Conservation (phyloP, 2,329 filamentous ascomycete species). For the Seiridium cupressi region DNA sequence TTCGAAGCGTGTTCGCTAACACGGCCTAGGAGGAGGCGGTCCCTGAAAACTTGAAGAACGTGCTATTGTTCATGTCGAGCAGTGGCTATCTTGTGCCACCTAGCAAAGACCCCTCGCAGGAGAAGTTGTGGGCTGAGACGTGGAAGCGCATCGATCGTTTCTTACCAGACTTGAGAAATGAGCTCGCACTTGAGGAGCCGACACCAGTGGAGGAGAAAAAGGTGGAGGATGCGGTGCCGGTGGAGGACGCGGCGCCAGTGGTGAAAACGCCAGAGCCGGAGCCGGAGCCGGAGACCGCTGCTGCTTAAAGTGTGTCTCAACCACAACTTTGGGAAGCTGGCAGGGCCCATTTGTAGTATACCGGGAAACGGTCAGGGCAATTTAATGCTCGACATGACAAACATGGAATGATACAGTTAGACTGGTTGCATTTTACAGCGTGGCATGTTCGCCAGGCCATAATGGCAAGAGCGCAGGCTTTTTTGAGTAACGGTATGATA, state of each 20-base stretch:
- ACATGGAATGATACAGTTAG: not conserved
- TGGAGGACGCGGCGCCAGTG: not conserved
- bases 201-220: conserved; percentile 13
- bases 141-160: conserved; percentile 67
- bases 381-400: not conserved
- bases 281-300: conserved; percentile 1
- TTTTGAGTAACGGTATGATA: too few relatives aligned
- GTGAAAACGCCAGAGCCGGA: not conserved
- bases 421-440: not conserved
- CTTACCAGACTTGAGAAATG: conserved; percentile 56
- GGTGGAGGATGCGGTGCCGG: not conserved
- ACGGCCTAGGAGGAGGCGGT: conserved; percentile 80
- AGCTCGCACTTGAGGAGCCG: conserved; percentile 51
- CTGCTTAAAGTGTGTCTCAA: not conserved
- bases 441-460: too few relatives aligned
- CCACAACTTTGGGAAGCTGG: too few relatives aligned
- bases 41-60: conserved; percentile 92
- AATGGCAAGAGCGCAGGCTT: too few relatives aligned
- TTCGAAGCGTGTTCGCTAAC: conserved; percentile 7
- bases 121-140: conserved; percentile 59
- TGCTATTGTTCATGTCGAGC: conserved; percentile 90
- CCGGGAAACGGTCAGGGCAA: too few relatives aligned
- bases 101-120: conserved; percentile 50
- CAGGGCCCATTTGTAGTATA: too few relatives aligned
- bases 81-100: conserved; percentile 80